Evolutionary conservation across 805 yeast genomes (phyloP), one percentile per base, ranked within the genome.

Genomic region (Candida ponderosae): DNA sequence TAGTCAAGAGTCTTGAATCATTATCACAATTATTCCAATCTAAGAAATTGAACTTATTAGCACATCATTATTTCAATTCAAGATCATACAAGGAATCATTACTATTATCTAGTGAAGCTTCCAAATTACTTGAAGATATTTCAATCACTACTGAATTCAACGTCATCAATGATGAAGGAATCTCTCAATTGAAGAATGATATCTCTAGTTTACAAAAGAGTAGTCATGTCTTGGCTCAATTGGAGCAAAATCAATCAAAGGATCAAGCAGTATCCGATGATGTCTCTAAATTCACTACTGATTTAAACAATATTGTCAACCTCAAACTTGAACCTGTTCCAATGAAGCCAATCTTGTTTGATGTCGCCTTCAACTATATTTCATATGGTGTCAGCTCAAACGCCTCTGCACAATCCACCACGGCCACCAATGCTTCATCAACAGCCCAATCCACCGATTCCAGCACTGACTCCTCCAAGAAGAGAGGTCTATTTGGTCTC

Each of bases 291-390:
- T 37, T 43, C 17, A 30, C 44, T 28, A 64, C 60, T 34, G 40
- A 55, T 31, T 40, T 53, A 28, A 35, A 42, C 20, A 55, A 20
- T 32, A 45, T 36, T 39, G 59, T 40, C 39, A 57, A 41, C 50
- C 58, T 45, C 56, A 63, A 21, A 41, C 39, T 32, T 47, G 64
- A 62, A 44, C 83, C 94, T 1, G 75, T 84, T 2, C 70, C 78
- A 37, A 74, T 81, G 40, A 90, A 93, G 60, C 96, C 98, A 0
- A 95, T 88, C 9, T 72, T 89, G 51, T 93, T 87, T 51, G 98
- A 90, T 56, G 67, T 86, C 45, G 97, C 95, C 0, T 89, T 69
- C 66, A 89, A 88, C 56, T 88, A 84, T 53, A 72, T 89, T 37
- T 66, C 69, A 27, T 79, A 78, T 50, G 65, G 62, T 20, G 38